Evolutionary conservation across 805 yeast species (phyloP).

Genomic region (Teunomyces kruisii): DNA sequence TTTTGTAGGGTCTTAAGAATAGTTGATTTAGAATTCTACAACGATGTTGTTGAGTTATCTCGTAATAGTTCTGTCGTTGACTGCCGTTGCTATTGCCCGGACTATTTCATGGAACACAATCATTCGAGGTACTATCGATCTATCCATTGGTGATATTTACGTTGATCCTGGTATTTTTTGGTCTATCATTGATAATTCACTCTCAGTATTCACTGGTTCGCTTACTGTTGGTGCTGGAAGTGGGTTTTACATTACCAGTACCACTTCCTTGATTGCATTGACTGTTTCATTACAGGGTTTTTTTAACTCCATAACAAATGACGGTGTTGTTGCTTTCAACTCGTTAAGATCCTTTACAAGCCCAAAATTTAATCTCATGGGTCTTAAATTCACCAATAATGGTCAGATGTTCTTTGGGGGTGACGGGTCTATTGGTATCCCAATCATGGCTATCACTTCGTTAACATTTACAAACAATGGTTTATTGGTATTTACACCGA

Average conservation of each 20-base stretch:
- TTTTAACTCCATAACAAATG: too few relatives aligned
- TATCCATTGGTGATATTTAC: slow-evolving; percentile 18
- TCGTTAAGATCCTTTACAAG: too few relatives aligned
- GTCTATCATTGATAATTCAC: slow-evolving; percentile 15
- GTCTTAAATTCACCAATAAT: too few relatives aligned
- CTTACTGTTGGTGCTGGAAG: slow-evolving; percentile 12
- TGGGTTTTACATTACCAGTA: slow-evolving; percentile 15
- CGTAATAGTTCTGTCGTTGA: background rate
- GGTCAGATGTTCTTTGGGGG: too few relatives aligned
- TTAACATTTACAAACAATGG: too few relatives aligned
- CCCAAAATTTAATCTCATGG: too few relatives aligned
- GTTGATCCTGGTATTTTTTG: slow-evolving; percentile 15
- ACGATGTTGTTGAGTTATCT: slow-evolving; percentile 1
- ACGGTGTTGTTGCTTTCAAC: too few relatives aligned
- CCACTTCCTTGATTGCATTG: slow-evolving; percentile 7
- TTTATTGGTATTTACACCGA: too few relatives aligned
- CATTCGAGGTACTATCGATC: slow-evolving; percentile 14
- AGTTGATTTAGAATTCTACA: too few relatives aligned
- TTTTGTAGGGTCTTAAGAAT: too few relatives aligned
- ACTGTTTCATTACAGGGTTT: slow-evolving; percentile 10
- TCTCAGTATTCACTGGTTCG: slow-evolving; percentile 13
- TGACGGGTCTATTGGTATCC: too few relatives aligned
- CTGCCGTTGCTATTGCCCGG: slow-evolving; percentile 1
- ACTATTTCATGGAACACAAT: slow-evolving; percentile 15
- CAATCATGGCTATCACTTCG: too few relatives aligned